Percentiles rank a stretch among this genome's conserved stretches.
Conservation (phyloP, 495 filamentous ascomycete genomes). For the Talaromyces borbonicus region DNA sequence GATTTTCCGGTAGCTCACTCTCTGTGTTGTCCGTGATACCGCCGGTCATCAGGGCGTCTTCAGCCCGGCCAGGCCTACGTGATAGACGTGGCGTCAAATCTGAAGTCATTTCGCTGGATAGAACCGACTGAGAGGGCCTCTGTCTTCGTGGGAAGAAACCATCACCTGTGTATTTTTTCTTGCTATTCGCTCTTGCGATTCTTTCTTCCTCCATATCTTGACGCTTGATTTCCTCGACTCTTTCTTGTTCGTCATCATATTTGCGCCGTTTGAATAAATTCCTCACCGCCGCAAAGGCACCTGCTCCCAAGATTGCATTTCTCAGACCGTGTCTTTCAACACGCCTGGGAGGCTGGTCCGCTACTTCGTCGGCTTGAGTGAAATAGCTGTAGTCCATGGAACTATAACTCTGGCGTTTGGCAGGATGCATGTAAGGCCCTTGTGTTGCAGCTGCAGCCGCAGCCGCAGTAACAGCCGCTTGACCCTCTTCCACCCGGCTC, state of each 20-base stretch:
- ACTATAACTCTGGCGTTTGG: slow-evolving; percentile 29
- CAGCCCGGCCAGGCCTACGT: slow-evolving; percentile 22
- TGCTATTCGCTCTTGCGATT: slow-evolving; percentile 42
- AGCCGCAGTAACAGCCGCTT: too few relatives aligned
- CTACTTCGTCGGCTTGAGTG: slow-evolving; percentile 31
- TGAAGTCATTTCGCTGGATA: slow-evolving; percentile 34
- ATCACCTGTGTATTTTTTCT: slow-evolving; percentile 46
- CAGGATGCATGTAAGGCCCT: slow-evolving; percentile 29
- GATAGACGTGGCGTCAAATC: slow-evolving; percentile 28
- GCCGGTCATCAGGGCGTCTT: slow-evolving; percentile 26
- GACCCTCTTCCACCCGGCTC: slow-evolving; percentile 34
- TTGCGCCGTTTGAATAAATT: slow-evolving; percentile 54
- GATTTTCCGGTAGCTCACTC: slow-evolving; percentile 36
- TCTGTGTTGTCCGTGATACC: slow-evolving; percentile 19
- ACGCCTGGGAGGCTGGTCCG: slow-evolving; percentile 33
- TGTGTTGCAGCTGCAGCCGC: slow-evolving; percentile 31
- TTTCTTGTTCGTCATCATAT: slow-evolving; percentile 52
- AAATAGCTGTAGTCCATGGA: slow-evolving; percentile 25
- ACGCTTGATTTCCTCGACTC: slow-evolving; percentile 49
- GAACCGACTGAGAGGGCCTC: slow-evolving; percentile 36
- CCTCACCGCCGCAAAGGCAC: slow-evolving; percentile 52
- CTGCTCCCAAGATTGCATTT: slow-evolving; percentile 59
- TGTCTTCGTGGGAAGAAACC: slow-evolving; percentile 48
- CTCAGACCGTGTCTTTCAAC: slow-evolving; percentile 41
- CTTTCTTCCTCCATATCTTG: slow-evolving; percentile 53